Evolutionary conservation across 208 protist species (phyloP).

Genomic region (Trypanosoma theileri): DNA sequence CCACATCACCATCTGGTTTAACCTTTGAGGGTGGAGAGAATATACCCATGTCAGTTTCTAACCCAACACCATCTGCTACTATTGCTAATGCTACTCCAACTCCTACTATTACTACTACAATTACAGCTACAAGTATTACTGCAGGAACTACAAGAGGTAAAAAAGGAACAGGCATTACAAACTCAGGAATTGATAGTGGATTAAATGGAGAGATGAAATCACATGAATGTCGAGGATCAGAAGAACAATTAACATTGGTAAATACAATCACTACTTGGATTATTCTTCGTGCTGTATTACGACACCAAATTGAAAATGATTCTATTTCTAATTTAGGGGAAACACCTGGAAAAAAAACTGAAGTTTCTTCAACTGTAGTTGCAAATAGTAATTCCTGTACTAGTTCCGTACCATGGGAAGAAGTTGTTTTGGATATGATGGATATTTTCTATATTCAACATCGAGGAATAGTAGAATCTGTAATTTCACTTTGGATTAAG

Average conservation of each 20-base stretch:
- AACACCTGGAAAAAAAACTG: background rate
- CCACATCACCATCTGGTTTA: background rate
- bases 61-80: background rate
- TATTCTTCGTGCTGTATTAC: conserved; percentile 57
- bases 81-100: too few species aligned
- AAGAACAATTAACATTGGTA: conserved; percentile 50
- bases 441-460: conserved; percentile 39
- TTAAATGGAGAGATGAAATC: background rate
- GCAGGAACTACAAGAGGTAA: background rate
- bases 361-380: background rate
- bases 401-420: conserved; percentile 55
- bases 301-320: conserved; percentile 38
- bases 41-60: background rate
- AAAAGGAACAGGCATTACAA: background rate
- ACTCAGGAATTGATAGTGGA: background rate
- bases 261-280: conserved; percentile 69
- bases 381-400: background rate
- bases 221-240: conserved; percentile 13
- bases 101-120: too few species aligned
- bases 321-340: background rate
- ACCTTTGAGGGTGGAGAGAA: background rate
- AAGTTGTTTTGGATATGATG: conserved; percentile 61
- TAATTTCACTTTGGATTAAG: conserved; percentile 71
- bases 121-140: background rate
- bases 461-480: conserved; percentile 38